Evolutionary conservation across 2,329 filamentous ascomycete species (phyloP), one percentile per base, ranked within the genome.

Genomic region (Venturia nashicola): DNA sequence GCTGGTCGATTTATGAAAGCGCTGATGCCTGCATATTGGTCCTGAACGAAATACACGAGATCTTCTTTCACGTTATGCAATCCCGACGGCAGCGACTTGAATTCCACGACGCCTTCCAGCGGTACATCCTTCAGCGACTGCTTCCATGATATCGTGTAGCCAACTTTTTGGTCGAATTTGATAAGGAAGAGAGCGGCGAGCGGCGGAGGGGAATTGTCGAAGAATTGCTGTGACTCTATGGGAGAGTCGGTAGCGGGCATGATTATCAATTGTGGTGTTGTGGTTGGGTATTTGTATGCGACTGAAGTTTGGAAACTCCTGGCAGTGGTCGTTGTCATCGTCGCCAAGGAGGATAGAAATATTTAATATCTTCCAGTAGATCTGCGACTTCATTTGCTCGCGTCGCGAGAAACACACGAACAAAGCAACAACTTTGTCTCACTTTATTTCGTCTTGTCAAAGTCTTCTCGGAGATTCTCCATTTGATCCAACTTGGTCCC

Each of bases 1-100:
- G 90, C 91, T 2, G 89, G 87, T 67, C 83, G 84, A 74, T 96
- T 96, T 73, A 94, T 80, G 73, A 97, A 99, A 36, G 92, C 91
- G 77, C 91, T 96, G 69, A 97, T 81, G 36, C 94, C 94, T 5
- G 91, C 92, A 77, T 91, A 87, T 57, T 84, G 81, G 59, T 84
- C 87, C 72, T 97, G 91, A 54, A 96, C 86, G 74, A 97, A 99
- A 79, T 97, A 99, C 76, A 88, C 80, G 61, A 97, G 80, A 75
- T 99, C 94, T 68, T 92, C 86, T 40, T 87, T 80, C 23, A 97
- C 90, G 65, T 90, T 89, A 76, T 99, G 94, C 61, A 97, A 76
- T 32, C 94, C 94, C 0, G 93, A 97, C 2, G 94, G 94, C 59
- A 99, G 82, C 66, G 91, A 95, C 77, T 97, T 97, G 82, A 91